Evolutionary conservation across 768 basidiomycete species (phyloP).

Genomic region (Termitomyces eurrhizus): DNA sequence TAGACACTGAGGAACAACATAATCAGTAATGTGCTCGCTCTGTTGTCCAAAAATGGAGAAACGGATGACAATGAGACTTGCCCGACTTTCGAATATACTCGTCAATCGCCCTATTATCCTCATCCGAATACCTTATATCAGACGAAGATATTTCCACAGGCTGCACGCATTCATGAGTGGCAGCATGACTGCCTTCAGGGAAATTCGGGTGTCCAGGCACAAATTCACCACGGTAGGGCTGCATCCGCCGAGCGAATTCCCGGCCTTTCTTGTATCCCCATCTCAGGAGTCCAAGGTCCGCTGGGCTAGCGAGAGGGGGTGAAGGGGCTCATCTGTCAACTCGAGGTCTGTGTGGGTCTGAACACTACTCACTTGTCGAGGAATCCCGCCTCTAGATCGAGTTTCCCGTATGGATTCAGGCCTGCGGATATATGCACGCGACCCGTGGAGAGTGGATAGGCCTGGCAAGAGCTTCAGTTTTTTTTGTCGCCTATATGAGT

Average conservation of each 20-base stretch:
- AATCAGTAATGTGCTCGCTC: neutral
- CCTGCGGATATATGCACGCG: constrained; percentile 44
- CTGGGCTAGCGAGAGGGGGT: constrained; percentile 22
- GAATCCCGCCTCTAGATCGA: constrained; percentile 42
- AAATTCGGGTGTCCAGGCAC: constrained; percentile 32
- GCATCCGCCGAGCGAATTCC: constrained; percentile 54
- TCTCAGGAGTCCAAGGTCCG: constrained; percentile 41
- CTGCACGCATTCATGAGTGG: constrained; percentile 11
- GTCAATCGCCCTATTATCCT: constrained; percentile 41
- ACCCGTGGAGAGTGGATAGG: constrained; percentile 47
- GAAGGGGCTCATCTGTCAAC: neutral
- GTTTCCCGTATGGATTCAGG: constrained; percentile 34
- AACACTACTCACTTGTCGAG: constrained; percentile 35
- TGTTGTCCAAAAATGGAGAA: neutral
- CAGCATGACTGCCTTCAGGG: constrained; percentile 29
- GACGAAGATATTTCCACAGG: constrained; percentile 32
- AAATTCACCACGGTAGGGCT: constrained; percentile 36
- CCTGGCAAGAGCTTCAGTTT: constrained; percentile 18
- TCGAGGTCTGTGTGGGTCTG: too few relatives aligned
- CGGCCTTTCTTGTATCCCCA: constrained; percentile 54
- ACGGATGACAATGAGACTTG: constrained; percentile 12
- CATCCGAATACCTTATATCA: constrained; percentile 34
- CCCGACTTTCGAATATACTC: constrained; percentile 28
- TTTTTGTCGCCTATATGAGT: neutral
- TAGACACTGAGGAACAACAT: constrained; percentile 24